A percentile compares a stretch with the other conserved stretches of the same genome.
Conservation (phyloP, 2,329 filamentous ascomycete species). For the Alternaria triticimaculans region DNA sequence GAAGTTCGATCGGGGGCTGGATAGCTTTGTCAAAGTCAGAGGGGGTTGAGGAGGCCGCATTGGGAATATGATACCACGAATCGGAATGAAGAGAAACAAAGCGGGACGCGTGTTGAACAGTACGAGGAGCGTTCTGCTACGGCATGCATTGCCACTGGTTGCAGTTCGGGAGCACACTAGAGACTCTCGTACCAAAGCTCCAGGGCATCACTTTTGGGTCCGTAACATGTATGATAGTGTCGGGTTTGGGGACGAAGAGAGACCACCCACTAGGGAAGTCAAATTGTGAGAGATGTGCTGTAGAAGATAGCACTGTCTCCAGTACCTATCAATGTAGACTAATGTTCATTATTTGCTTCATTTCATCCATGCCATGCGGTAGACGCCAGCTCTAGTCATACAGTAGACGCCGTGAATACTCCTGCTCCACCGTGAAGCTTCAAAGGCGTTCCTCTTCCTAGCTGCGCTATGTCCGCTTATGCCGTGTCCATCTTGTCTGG, state of each 20-base stretch:
- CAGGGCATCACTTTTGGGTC: neutral
- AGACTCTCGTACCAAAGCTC: neutral
- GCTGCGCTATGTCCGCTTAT: conserved; percentile 51
- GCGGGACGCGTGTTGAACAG: neutral
- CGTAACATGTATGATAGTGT: neutral
- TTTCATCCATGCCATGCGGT: conserved; percentile 24
- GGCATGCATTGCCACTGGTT: neutral
- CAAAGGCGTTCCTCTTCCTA: conserved; percentile 1
- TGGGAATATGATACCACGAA: neutral
- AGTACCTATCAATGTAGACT: neutral
- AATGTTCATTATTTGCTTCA: conserved; percentile 17
- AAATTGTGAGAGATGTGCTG: neutral
- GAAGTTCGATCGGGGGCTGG: conserved; percentile 86
- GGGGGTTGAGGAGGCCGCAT: conserved; percentile 25
- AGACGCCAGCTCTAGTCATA: conserved; percentile 31
- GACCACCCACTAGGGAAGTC: neutral
- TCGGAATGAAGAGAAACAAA: neutral
- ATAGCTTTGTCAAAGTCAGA: conserved; percentile 73
- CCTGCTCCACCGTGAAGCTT: conserved; percentile 24
- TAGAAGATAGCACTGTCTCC: neutral
- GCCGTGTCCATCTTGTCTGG: conserved; percentile 92
- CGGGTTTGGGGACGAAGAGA: neutral
- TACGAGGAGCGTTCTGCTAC: neutral
- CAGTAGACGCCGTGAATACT: conserved; percentile 38
- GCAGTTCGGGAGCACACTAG: neutral